Percentiles rank a stretch among this genome's conserved stretches.
Evolutionary conservation across 305 asterid species (phyloP).

Genomic region (Fraxinus xanthoxyloides): DNA sequence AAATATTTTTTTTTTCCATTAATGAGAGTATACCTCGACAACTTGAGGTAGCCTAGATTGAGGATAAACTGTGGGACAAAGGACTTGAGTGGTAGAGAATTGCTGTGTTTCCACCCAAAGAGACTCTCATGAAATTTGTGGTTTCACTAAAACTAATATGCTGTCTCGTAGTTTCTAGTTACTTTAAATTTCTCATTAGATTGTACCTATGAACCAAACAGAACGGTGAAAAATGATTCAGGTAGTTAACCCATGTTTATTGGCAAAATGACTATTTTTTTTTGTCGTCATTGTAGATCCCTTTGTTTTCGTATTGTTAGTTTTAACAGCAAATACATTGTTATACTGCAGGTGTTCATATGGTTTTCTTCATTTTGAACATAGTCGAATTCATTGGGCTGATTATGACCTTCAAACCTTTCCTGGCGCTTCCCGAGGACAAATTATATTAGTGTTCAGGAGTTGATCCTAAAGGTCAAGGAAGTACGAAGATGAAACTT

Average conservation of each 20-base stretch:
- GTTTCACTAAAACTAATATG: not conserved
- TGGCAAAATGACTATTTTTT: not conserved
- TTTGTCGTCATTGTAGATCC: not conserved
- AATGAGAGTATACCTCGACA: not conserved
- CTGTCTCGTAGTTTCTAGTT: not conserved
- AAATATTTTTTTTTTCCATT: not conserved
- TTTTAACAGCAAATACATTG: slow-evolving; percentile 4
- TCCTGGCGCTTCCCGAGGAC: slow-evolving; percentile 30
- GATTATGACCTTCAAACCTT: slow-evolving; percentile 41
- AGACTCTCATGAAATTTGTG: not conserved
- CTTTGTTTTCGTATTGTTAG: not conserved
- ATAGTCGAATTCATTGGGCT: slow-evolving; percentile 41
- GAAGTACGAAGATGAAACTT: not conserved
- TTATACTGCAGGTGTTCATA: slow-evolving; percentile 47
- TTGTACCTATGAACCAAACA: not conserved
- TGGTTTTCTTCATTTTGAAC: slow-evolving; percentile 49
- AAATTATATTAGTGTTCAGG: not conserved
- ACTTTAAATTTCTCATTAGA: not conserved
- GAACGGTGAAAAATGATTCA: not conserved
- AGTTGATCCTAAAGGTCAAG: slow-evolving; percentile 13
- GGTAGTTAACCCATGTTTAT: not conserved
- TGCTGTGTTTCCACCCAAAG: not conserved
- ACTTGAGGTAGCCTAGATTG: not conserved
- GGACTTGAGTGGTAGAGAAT: not conserved
- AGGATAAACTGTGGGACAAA: not conserved